Base-by-base conservation (phyloP, 2,329 filamentous ascomycete genomes). In the Ascochyta rabiei region DNA sequence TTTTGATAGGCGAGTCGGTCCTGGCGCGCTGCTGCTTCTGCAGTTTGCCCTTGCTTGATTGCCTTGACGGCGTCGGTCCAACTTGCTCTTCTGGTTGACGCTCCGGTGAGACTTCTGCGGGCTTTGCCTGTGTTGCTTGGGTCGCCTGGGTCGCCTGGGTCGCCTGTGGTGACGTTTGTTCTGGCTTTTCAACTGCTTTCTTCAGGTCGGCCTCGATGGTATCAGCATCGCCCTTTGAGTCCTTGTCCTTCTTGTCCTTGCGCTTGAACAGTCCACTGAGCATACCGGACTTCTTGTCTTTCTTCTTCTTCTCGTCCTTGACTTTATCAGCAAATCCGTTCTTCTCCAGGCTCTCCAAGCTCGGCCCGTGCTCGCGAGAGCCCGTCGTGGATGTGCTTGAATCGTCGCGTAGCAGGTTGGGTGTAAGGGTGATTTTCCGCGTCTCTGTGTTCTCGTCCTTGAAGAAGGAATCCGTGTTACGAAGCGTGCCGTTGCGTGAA, bases 381-480 rank as follows among this genome's bases (percentile, higher is more conserved):
- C 75, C 66, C 54, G 72, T 67, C 4, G 74, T 70, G 21, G 74
- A 69, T 12, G 68, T 70, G 53, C 69, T 81, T 10, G 80, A 79
- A 61, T 97, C 93, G 63, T 98, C 93, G 37, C 93, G 87, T 35
- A 98, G 80, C 48, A 99, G 78, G 64, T 96, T 96, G 1, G 95
- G 95, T 3, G 95, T 99, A 39, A 99, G 84, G 0, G 93, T 96
- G 63, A 99, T 98, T 79, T 98, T 98, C 76, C 96, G 92, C 2
- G 95, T 97, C 75, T 98, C 95, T 33, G 91, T 89, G 28, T 86
- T 91, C 69, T 99, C 93, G 69, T 98, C 95, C 75, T 92, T 96
- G 81, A 97, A 97, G 81, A 98, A 97, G 1, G 93, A 96, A 76
- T 98, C 93, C 4, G 91, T 93, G 71, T 96, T 96, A 60, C 93